Base-by-base conservation (phyloP, 1,284 basidiomycete genomes). In the Irpex rosettiformis region DNA sequence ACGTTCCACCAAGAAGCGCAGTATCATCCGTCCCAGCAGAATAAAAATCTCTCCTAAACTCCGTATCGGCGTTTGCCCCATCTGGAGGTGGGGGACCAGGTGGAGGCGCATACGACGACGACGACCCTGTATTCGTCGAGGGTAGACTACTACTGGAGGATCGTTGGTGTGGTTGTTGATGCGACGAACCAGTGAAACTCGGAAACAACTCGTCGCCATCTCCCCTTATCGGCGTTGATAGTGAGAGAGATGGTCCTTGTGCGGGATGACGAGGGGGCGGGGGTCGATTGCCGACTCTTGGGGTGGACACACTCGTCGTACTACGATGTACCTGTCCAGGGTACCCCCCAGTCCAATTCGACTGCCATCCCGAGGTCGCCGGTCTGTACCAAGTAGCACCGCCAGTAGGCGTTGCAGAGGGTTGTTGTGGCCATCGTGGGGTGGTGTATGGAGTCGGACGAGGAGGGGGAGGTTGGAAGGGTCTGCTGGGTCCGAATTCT, bases 41-140 rank as follows among this genome's bases (percentile, higher is more conserved):
- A 58, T 86, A 84, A 62, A 85, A 85, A 45, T 85, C 83, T 21
- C 77, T 69, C 13, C 80, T 78, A 65, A 85, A 85, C 11, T 83
- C 80, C 8, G 18, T 3, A 21, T 47, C 18, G 18, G 8, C 22
- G 43, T 8, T 21, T 21, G 43, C 22, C 10, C 16, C 33, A 16
- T 6, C 43, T 24, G 43, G 43, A 18, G 22, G n/a, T 47, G 43
- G 6, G 6, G 7, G 22, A 47, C 18, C 43, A 1, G 43, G 43
- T 47, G 22, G 43, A 13, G 22, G 43, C 1, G 43, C 18, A 18
- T 47, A 47, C 10, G 43, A 47, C 33, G 33, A 7, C 33, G 33
- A 16, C 10, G 43, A 47, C 16, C 22, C 43, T 10, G 43, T 40
- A 40, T 11, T 11, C 13, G 1, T 40, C 11, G 33, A 40, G 11